Base-by-base conservation (phyloP, 208 protist genomes). In the Crithidia brevicula region DNA sequence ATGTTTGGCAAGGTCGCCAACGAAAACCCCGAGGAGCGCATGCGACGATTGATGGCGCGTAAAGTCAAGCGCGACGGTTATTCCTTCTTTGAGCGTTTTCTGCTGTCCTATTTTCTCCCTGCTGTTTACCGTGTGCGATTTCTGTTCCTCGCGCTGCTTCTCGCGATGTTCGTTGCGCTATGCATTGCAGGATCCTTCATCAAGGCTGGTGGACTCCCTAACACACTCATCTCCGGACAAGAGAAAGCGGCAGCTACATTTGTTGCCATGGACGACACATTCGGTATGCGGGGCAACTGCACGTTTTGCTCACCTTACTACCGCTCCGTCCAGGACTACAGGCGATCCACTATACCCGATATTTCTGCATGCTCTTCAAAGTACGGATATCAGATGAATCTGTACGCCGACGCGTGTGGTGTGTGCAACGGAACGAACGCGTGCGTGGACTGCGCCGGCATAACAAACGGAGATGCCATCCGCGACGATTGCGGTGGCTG, bases 251-350 rank as follows among this genome's bases (percentile, higher is more conserved):
- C 67, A 15, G 46, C 31, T 31, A 53, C 18, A 28, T 88, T 74
- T 25, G 64, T 63, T 13, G 40, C 54, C 18, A 54, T 82, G 50
- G 71, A 77, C 34, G 67, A 77, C 46, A 38, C 62, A 16, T 84
- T 64, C 43, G 77, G 63, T n/a, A 72, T 74, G 49, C 66, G 72
- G 5, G 82, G 78, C 23, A 49, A 23, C 31, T 88, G 78, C 75
- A 72, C 54, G 25, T 80, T 76, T 43, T 88, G 82, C 50, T 77
- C 68, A 2, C 63, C 71, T 11, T 87, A 87, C 63, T 87, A 87
- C 74, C 33, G 38, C 18, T 54, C 50, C 10, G 9, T 11, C 1
- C 33, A 53, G 15, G 40, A 57, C n/a, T 67, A 66, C 56, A 34
- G 54, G 30, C 45, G 45, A 27, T 57, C 81, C n/a, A 72, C 28